A percentile compares a stretch with the other conserved stretches of the same genome.
phyloP scores from a whole-genome alignment of 2,329 filamentous ascomycete species.

The Colletotrichum sp. region DNA sequence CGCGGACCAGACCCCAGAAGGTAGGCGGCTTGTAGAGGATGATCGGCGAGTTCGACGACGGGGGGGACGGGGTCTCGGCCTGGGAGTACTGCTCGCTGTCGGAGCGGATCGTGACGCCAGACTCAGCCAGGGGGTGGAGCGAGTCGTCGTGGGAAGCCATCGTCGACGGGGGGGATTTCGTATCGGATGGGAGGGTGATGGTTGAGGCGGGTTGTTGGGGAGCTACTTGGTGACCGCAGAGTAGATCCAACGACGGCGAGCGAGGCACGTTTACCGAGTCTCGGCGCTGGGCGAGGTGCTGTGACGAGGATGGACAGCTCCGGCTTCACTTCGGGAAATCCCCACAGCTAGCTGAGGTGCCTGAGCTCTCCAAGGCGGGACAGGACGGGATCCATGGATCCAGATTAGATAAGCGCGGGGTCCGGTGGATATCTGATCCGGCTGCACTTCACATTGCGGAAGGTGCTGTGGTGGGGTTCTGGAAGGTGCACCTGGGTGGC shows the following conservation, averaged over 20 bases:
- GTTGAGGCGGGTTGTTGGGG: not conserved
- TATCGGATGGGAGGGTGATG: not conserved
- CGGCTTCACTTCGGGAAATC: constrained; percentile 21
- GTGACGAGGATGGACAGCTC: not conserved
- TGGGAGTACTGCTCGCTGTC: constrained; percentile 84
- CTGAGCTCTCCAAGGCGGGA: not conserved
- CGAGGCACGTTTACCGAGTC: constrained; percentile 8
- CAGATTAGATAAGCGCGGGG: constrained; percentile 11
- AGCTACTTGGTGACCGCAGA: not conserved
- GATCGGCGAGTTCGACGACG: constrained; percentile 69
- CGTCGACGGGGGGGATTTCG: constrained; percentile 11
- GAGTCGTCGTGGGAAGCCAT: constrained; percentile 59
- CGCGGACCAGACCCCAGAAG: constrained; percentile 82
- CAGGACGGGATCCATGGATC: not conserved
- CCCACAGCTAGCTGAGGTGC: not conserved
- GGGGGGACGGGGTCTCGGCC: constrained; percentile 65
- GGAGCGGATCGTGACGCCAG: constrained; percentile 77
- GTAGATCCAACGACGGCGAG: not conserved
- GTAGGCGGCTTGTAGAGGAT: constrained; percentile 91
- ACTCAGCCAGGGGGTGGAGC: constrained; percentile 64
- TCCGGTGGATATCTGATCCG: not conserved
- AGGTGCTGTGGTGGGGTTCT: not conserved
- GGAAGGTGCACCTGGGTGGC: not conserved
- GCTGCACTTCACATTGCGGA: not conserved
- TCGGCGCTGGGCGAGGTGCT: not conserved